These are phyloP conservation scores for Eucalyptus brandiana DNA, from an alignment of 345 rosid genomes.

Conservation along the genomic window DNA sequence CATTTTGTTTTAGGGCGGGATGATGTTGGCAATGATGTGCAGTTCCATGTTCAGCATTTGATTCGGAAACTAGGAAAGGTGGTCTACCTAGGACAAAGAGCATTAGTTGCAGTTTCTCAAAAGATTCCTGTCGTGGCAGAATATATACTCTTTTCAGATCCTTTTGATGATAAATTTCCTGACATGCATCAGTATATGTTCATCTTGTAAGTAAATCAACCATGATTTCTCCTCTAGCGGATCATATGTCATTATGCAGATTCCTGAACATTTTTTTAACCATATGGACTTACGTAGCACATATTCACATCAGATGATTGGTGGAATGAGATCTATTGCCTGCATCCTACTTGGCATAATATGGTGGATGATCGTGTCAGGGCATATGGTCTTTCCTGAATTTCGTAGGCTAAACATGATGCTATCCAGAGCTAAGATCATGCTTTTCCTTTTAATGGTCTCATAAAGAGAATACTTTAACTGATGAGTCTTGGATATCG, in stretches of 20 bases:
- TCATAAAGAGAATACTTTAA: background rate
- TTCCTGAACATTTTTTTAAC: background rate
- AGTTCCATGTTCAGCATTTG: slow-evolving; percentile 59
- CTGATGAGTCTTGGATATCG: background rate
- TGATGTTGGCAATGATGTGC: slow-evolving; percentile 20
- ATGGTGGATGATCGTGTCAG: background rate
- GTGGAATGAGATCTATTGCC: background rate
- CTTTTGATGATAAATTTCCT: slow-evolving; percentile 66
- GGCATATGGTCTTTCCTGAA: background rate
- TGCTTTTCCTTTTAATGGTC: background rate
- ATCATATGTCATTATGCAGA: background rate
- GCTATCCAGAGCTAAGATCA: background rate
- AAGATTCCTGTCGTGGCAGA: slow-evolving; percentile 54
- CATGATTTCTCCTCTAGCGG: background rate
- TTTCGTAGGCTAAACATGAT: background rate
- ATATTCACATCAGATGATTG: background rate
- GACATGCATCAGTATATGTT: slow-evolving; percentile 54
- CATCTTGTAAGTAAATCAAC: slow-evolving; percentile 38
- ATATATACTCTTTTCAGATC: slow-evolving; percentile 57
- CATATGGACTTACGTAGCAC: background rate
- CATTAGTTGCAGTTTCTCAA: slow-evolving; percentile 50
- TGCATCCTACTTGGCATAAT: background rate
- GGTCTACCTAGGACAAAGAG: slow-evolving; percentile 65
- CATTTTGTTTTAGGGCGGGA: slow-evolving; percentile 17
- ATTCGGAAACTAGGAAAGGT: slow-evolving; percentile 69